Percentiles rank a stretch among this genome's conserved stretches.
Conservation (phyloP, 768 basidiomycete genomes). For the Lactifluus hygrophoroides region DNA sequence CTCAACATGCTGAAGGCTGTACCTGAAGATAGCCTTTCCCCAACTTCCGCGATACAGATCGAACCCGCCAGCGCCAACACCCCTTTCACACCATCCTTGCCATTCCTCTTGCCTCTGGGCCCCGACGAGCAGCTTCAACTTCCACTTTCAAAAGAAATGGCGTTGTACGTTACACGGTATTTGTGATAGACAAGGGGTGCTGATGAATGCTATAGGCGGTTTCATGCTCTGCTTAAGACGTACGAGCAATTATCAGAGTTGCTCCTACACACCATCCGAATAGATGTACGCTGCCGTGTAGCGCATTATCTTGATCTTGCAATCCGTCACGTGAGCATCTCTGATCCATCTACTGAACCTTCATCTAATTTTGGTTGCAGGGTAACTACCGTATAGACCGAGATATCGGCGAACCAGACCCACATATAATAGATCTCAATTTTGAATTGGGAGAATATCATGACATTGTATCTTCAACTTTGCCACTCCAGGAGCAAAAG, state of each 20-base stretch:
- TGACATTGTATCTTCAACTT: conserved; percentile 51
- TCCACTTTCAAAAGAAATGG: conserved; percentile 83
- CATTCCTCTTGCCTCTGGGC: conserved; percentile 31
- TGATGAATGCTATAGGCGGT: conserved; percentile 51
- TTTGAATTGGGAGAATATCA: conserved; percentile 69
- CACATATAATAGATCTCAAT: conserved; percentile 81
- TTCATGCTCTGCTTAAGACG: conserved; percentile 82
- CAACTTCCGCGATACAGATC: conserved; percentile 40
- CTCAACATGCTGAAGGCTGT: conserved; percentile 57
- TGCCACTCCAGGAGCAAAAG: conserved; percentile 61
- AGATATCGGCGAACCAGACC: conserved; percentile 87
- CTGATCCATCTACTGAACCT: too few species aligned
- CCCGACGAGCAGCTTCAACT: conserved; percentile 49
- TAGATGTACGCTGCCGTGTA: conserved; percentile 79
- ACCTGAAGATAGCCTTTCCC: conserved; percentile 46
- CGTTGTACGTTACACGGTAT: conserved; percentile 62
- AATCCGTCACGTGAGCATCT: conserved; percentile 41
- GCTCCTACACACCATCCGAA: conserved; percentile 77
- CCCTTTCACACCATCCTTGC: conserved; percentile 37
- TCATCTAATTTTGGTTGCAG: conserved; percentile 32
- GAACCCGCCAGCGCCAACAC: conserved; percentile 43
- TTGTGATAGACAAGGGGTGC: conserved; percentile 57
- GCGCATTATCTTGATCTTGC: conserved; percentile 62
- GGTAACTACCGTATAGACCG: conserved; percentile 77
- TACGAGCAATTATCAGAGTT: conserved; percentile 85